Percentiles rank a stretch among this genome's conserved stretches.
These are phyloP conservation scores for Raphidocelis subcapitata DNA, from an alignment of 139 green algal species.

Conservation along the genomic window DNA sequence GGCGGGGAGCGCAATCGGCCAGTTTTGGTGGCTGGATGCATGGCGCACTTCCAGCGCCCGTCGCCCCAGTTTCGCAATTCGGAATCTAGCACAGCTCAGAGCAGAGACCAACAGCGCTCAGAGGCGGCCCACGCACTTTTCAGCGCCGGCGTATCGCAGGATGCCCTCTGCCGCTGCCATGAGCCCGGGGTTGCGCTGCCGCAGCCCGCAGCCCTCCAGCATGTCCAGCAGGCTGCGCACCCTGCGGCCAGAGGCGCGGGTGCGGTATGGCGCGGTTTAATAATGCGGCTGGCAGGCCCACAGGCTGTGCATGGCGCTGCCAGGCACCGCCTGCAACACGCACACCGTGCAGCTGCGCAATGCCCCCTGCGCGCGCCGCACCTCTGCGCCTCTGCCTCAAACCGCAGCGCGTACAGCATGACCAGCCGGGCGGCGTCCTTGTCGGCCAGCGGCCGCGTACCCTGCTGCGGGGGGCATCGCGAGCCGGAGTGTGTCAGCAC, in stretches of 20 bases:
- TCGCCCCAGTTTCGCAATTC: not conserved
- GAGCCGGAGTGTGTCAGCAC: too few species aligned
- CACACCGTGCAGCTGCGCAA: too few species aligned
- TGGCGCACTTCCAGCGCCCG: not conserved
- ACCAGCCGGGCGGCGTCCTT: constrained; percentile 75
- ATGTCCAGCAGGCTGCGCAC: constrained; percentile 38
- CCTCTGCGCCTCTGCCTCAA: constrained; percentile 69
- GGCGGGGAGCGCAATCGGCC: not conserved
- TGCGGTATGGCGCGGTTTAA: not conserved
- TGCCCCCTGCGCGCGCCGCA: too few species aligned
- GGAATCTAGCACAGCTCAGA: not conserved
- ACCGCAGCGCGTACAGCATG: constrained; percentile 87
- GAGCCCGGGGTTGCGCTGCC: constrained; percentile 22
- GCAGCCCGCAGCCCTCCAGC: constrained; percentile 32
- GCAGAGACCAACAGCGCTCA: too few species aligned
- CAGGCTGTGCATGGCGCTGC: too few species aligned
- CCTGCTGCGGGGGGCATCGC: too few species aligned
- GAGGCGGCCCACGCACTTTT: not conserved
- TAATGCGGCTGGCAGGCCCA: not conserved
- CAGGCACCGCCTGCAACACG: too few species aligned
- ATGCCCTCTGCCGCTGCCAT: constrained; percentile 17
- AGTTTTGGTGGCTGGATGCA: not conserved
- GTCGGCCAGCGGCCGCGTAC: not conserved
- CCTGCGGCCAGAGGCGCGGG: not conserved
- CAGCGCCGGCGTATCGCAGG: not conserved